A percentile compares a stretch with the other conserved stretches of the same genome.
phyloP scores from a whole-genome alignment of 352 stramenopile genomes.

The Phytopythium chamaehyphon region DNA sequence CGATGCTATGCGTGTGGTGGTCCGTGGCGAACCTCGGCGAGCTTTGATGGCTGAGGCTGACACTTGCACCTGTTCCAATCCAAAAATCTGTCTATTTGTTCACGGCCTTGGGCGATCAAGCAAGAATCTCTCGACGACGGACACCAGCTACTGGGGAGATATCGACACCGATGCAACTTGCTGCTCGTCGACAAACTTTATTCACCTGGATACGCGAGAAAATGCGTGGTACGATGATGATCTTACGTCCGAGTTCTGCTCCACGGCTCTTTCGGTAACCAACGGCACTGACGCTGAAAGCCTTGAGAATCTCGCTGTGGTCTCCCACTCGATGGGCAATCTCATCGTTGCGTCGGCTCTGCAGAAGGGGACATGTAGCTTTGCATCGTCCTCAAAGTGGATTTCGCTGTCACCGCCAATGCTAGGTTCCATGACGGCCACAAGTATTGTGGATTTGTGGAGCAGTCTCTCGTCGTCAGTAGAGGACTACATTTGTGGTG shows the following conservation, averaged over 20 bases:
- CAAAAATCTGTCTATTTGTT: slow-evolving; percentile 28
- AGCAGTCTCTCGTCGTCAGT: slow-evolving; percentile 7
- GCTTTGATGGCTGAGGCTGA: slow-evolving; percentile 9
- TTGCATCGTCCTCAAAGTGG: slow-evolving; percentile 29
- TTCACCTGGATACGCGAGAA: slow-evolving; percentile 20
- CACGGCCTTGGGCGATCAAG: slow-evolving; percentile 17
- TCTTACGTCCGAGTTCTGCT: slow-evolving; percentile 16
- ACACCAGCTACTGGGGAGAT: slow-evolving; percentile 16
- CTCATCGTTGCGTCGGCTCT: slow-evolving; percentile 22
- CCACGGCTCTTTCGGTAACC: slow-evolving; percentile 10
- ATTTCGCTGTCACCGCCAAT: slow-evolving; percentile 35
- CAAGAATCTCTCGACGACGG: slow-evolving; percentile 8
- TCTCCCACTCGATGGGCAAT: slow-evolving; percentile 52
- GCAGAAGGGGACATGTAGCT: slow-evolving; percentile 19
- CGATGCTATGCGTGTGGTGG: slow-evolving; percentile 11
- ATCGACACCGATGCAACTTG: slow-evolving; percentile 21
- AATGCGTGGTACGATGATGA: slow-evolving; percentile 18
- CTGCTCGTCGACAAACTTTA: slow-evolving; percentile 31
- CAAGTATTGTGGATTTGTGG: slow-evolving; percentile 9
- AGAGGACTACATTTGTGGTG: slow-evolving; percentile 12
- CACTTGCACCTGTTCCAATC: slow-evolving; percentile 9
- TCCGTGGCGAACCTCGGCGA: slow-evolving; percentile 6
- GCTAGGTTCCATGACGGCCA: slow-evolving; percentile 21
- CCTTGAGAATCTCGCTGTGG: slow-evolving; percentile 25
- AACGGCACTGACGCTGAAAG: slow-evolving; percentile 3